Evolutionary conservation across 2,329 filamentous ascomycete genomes (phyloP), one percentile per base, ranked within the genome.

Genomic region (Paracamarosporium sp.): DNA sequence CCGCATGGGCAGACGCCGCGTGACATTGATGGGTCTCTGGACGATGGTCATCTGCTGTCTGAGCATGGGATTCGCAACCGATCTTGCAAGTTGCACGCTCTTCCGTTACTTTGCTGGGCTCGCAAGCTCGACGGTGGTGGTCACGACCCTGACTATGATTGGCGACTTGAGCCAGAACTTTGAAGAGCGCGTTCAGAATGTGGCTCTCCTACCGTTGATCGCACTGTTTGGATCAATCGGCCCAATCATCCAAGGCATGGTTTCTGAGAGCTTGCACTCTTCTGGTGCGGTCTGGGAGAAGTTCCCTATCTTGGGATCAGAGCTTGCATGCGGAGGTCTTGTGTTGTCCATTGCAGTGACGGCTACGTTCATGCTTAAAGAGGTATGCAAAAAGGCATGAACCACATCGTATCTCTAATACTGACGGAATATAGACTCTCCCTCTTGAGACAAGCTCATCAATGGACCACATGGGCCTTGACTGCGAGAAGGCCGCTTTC

Each of bases 401-500:
- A 20, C 1, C 36, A 12, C 12, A 35, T 20, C n/a, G 30, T 24
- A 30, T 45, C 35, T 38, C 20, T 31, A 4, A 33, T 56, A 33
- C 60, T 68, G 57, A 68, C 47, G 8, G 31, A 17, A 25, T 31
- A 40, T 31, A 70, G 66, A 75, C 72, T 3, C 61, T 77, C 4
- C 73, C 72, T 11, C 55, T 69, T 6, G 62, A 71, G 43, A 65
- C 64, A 27, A 60, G 66, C n/a, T 59, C 62, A 25, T 57, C 61
- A 3, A 28, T 53, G 12, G 61, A 67, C 8, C 44, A 47, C n/a
- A 57, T 67, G 47, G 70, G 77, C 53, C 44, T 72, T 20, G 78
- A 81, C 62, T 78, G 74, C 64, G 80, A 82, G 61, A 81, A 81
- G 57, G 76, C 79, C 15, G 75, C 77, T n/a, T 81, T 82, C 70